Evolutionary conservation across 208 protist species (phyloP).

Genomic region (Trypanosoma platydactyli): DNA sequence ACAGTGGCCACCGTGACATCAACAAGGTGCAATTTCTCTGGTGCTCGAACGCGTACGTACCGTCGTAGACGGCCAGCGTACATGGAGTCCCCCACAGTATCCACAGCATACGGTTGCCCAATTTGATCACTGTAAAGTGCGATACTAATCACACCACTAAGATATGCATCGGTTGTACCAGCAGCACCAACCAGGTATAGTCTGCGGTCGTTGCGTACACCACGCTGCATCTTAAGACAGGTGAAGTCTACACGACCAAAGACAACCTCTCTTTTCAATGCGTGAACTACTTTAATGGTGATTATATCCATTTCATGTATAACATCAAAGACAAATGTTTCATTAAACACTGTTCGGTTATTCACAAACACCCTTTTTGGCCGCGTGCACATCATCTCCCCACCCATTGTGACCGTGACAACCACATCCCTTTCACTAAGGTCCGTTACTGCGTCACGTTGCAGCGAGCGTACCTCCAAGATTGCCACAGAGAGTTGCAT

Average conservation of each 20-base stretch:
- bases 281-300: constrained; percentile 65
- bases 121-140: constrained; percentile 68
- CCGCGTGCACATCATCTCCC: constrained; percentile 41
- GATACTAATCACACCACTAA: constrained; percentile 72
- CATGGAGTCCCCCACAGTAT: constrained; percentile 41
- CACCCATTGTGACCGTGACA: constrained; percentile 71
- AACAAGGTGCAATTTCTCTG: constrained; percentile 75
- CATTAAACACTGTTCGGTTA: constrained; percentile 46
- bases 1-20: constrained; percentile 67
- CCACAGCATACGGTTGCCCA: constrained; percentile 67
- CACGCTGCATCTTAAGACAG: constrained; percentile 70
- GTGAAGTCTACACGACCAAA: constrained; percentile 84
- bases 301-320: constrained; percentile 83
- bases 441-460: constrained; percentile 38
- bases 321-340: constrained; percentile 76
- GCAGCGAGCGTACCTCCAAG: constrained; percentile 45
- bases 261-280: constrained; percentile 35
- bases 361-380: constrained; percentile 46
- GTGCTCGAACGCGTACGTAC: constrained; percentile 57
- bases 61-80: constrained; percentile 66
- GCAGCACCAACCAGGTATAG: constrained; percentile 68
- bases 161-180: constrained; percentile 65
- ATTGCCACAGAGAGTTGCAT: constrained; percentile 55
- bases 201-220: constrained; percentile 48
- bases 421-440: constrained; percentile 48